Percentiles rank a stretch among this genome's conserved stretches.
These are phyloP conservation scores for Collybiopsis confluens DNA, from an alignment of 768 basidiomycete species.

Conservation along the genomic window DNA sequence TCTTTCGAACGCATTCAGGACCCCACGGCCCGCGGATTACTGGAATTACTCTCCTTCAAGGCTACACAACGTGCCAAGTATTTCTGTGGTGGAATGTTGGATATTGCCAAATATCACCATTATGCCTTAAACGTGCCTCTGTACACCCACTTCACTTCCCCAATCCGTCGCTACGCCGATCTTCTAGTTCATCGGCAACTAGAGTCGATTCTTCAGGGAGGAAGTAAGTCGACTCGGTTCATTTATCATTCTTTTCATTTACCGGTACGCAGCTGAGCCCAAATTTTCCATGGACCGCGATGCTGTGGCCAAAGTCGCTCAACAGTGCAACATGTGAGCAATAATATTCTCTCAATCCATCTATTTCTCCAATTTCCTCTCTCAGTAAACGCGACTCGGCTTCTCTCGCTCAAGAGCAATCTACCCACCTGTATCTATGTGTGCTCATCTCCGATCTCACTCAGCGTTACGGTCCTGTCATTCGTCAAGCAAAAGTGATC, in stretches of 20 bases:
- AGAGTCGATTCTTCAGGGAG: constrained; percentile 78
- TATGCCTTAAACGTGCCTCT: constrained; percentile 87
- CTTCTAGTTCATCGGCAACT: constrained; percentile 95
- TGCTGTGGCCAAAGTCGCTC: constrained; percentile 94
- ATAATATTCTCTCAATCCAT: neutral
- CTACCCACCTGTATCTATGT: constrained; percentile 91
- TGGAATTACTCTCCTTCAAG: constrained; percentile 82
- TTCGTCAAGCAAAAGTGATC: constrained; percentile 92
- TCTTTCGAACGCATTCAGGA: constrained; percentile 76
- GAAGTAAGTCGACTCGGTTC: constrained; percentile 42
- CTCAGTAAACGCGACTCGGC: constrained; percentile 88
- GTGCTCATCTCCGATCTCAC: constrained; percentile 93
- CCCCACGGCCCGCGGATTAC: constrained; percentile 67
- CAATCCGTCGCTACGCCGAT: constrained; percentile 91
- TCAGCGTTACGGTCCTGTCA: constrained; percentile 89
- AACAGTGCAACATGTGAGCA: constrained; percentile 95
- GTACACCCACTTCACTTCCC: constrained; percentile 92
- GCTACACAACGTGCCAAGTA: constrained; percentile 96
- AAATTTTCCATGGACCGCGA: constrained; percentile 98
- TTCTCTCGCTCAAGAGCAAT: constrained; percentile 91
- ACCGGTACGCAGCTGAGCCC: constrained; percentile 46
- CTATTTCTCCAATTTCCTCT: constrained; percentile 1
- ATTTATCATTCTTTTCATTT: neutral
- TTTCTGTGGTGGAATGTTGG: constrained; percentile 98
- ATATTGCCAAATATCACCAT: constrained; percentile 96